Percentiles rank a stretch among this genome's conserved stretches.
Evolutionary conservation across 805 yeast genomes (phyloP).

Genomic region (Starmerella etchellsii): DNA sequence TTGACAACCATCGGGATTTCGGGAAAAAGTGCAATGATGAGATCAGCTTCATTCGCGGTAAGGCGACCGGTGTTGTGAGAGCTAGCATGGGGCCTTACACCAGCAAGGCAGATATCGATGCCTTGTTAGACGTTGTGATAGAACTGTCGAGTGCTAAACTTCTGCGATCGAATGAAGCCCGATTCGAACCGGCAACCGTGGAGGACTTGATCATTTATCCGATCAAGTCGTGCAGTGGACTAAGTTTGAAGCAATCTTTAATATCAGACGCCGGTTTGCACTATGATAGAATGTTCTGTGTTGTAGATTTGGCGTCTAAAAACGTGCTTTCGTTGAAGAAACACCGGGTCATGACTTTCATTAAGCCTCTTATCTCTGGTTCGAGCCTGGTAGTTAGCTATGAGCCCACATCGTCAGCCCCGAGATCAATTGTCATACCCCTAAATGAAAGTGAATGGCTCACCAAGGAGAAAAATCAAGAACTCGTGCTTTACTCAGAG

Average conservation of each 20-base stretch:
- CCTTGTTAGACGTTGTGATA: constrained; percentile 21
- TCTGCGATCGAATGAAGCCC: no score
- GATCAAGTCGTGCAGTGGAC: constrained; percentile 34
- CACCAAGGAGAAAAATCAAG: neutral
- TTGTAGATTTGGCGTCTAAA: constrained; percentile 24
- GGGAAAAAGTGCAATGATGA: constrained; percentile 37
- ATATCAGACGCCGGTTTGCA: constrained; percentile 28
- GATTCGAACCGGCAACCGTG: neutral
- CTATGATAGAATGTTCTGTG: constrained; percentile 32
- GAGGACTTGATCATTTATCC: constrained; percentile 27
- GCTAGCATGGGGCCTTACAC: constrained; percentile 35
- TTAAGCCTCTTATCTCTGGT: constrained; percentile 25
- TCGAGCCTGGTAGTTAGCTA: neutral
- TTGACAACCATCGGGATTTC: constrained; percentile 18
- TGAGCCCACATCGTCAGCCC: neutral
- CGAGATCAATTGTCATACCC: constrained; percentile 2
- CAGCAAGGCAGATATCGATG: constrained; percentile 27
- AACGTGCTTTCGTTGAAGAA: constrained; percentile 29
- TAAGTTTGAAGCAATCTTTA: constrained; percentile 19
- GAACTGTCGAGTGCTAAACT: constrained; percentile 16
- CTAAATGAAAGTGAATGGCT: constrained; percentile 10
- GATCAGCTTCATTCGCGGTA: constrained; percentile 30
- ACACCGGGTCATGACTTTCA: constrained; percentile 28
- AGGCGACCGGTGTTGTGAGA: constrained; percentile 33
- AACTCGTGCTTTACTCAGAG: constrained; percentile 14